A percentile compares a stretch with the other conserved stretches of the same genome.
These are phyloP conservation scores for Lactarius pseudohatsudake DNA, from an alignment of 768 basidiomycete genomes.

Conservation along the genomic window DNA sequence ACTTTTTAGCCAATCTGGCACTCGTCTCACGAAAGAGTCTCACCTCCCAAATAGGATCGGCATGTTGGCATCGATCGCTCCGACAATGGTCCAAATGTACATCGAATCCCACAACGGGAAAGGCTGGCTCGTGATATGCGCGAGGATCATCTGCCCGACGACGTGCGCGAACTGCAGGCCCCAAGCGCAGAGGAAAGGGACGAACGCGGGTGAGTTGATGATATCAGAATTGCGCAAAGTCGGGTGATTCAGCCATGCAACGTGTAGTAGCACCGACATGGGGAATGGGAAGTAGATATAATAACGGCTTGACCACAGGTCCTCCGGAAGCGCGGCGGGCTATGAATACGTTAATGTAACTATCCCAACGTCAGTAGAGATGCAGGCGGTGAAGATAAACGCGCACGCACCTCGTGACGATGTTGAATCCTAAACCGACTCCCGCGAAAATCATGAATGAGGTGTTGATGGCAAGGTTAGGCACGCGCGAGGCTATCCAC, in stretches of 20 bases:
- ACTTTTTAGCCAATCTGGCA: not conserved
- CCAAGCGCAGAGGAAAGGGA: conserved; percentile 92
- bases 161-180: conserved; percentile 89
- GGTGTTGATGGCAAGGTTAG: conserved; percentile 78
- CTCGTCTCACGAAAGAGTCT: conserved; percentile 30
- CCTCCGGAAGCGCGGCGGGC: conserved; percentile 46
- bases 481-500: conserved; percentile 47
- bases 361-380: conserved; percentile 34
- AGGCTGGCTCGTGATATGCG: conserved; percentile 79
- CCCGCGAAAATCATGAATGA: conserved; percentile 82
- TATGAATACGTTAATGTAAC: conserved; percentile 80
- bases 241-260: conserved; percentile 80
- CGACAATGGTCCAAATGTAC: conserved; percentile 79
- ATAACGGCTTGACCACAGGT: conserved; percentile 54
- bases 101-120: conserved; percentile 89
- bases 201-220: conserved; percentile 71
- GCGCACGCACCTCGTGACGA: conserved; percentile 58
- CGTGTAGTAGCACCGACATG: conserved; percentile 64
- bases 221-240: conserved; percentile 60
- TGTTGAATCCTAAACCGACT: conserved; percentile 74
- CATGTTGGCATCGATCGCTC: conserved; percentile 81
- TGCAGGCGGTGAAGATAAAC: conserved; percentile 2
- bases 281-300: conserved; percentile 84
- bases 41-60: conserved; percentile 66
- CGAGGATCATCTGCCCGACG: conserved; percentile 89